Evolutionary conservation across 2,329 filamentous ascomycete species (phyloP), one percentile per base, ranked within the genome.

Genomic region (Ascochyta clinopodiicola): DNA sequence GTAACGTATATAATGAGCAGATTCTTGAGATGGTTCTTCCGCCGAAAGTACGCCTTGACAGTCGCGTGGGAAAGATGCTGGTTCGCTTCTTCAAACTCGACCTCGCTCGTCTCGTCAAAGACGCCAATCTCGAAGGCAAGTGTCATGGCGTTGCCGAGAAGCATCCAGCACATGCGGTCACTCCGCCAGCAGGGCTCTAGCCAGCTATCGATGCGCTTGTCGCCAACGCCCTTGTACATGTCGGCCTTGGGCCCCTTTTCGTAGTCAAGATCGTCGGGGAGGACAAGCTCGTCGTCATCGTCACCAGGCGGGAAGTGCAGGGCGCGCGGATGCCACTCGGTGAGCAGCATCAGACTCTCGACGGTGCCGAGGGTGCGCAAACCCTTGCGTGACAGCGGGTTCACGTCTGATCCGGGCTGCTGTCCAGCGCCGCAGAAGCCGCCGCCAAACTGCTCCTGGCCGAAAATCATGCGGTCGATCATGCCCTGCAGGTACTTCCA

Each of bases 141-240:
- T 1, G 92, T 90, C 80, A 94, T 90, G 13, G 92, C 92, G 34
- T 92, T 96, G 69, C 92, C 96, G 27, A 98, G 83, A 13, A 98
- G 81, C 92, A 97, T 97, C 94, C 94, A 97, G 71, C 91, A 96
- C 91, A 97, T 96, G 50, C 92, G 89, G 69, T 97, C 94, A 56
- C 79, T 81, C 66, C 94, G 85, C 92, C 94, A 97, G 8, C 92
- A 94, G 2, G 95, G 95, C 74, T 99, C 95, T 4, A 98, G 85
- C 92, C 95, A 98, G 73, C 92, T 94, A 71, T 96, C 92, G 61
- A 97, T 95, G 25, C 92, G 83, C 73, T 90, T 88, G 9, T 91
- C 92, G 39, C 92, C 91, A 19, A 92, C 84, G n/a, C 86, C 85
- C 27, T 83, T 84, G 36, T 72, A 67, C 44, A 71, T 66, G 12